Evolutionary conservation across 73 alveolate genomes (phyloP).

Genomic region (Tetrahymena malaccensis): DNA sequence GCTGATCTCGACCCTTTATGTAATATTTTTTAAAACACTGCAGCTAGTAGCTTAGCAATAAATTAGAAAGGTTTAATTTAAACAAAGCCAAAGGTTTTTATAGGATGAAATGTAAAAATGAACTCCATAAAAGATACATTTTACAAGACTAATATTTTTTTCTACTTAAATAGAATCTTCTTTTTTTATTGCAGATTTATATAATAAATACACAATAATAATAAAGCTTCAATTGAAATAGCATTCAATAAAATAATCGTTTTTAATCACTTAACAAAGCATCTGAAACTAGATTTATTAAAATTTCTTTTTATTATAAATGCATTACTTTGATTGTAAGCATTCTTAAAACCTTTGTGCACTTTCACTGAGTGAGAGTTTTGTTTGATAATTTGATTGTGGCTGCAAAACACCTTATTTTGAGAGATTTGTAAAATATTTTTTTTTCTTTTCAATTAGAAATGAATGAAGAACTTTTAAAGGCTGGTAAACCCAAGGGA

Average conservation of each 20-base stretch:
- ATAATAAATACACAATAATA: neutral
- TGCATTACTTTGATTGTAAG: neutral
- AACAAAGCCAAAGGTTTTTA: neutral
- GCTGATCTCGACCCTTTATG: conserved; percentile 76
- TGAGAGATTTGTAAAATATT: neutral
- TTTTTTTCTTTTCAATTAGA: neutral
- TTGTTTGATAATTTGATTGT: no score
- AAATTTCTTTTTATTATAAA: no score
- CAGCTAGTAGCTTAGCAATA: neutral
- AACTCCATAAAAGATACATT: neutral
- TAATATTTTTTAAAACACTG: neutral
- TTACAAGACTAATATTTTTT: neutral
- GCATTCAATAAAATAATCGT: neutral
- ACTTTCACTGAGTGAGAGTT: no score
- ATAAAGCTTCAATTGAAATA: neutral
- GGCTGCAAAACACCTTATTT: neutral
- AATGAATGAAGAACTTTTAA: neutral
- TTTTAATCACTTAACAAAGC: no score
- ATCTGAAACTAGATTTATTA: neutral
- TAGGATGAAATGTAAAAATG: neutral
- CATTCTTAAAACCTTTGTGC: neutral
- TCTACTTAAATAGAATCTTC: neutral
- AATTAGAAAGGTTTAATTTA: no score
- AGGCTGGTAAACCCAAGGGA: neutral
- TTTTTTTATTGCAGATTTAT: neutral